These are phyloP conservation scores for Austroboletus olivaceoglutinosus DNA, from an alignment of 1,284 basidiomycete genomes.

Conservation along the genomic window DNA sequence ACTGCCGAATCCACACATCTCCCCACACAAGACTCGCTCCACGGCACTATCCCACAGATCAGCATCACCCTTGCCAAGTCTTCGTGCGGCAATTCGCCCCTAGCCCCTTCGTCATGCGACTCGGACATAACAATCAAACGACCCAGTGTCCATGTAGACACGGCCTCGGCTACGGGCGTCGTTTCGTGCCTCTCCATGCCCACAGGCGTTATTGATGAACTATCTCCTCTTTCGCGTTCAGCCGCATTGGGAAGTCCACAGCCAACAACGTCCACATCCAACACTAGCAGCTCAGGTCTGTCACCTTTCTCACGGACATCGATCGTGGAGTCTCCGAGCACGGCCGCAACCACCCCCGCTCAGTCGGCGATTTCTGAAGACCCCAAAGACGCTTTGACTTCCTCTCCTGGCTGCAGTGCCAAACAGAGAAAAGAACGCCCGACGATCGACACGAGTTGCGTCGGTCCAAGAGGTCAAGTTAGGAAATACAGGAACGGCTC, in stretches of 20 bases:
- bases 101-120: slow-evolving; percentile 27
- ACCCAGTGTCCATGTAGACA: slow-evolving; percentile 32
- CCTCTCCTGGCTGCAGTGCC: slow-evolving; percentile 14
- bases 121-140: slow-evolving; percentile 28
- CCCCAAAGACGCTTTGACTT: slow-evolving; percentile 12
- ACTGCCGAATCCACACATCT: slow-evolving; percentile 11
- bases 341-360: slow-evolving; percentile 27
- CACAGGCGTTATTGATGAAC: slow-evolving; percentile 21
- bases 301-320: slow-evolving; percentile 31
- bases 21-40: slow-evolving; percentile 14
- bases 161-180: slow-evolving; percentile 23
- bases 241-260: slow-evolving; percentile 22
- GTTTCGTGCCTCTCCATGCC: slow-evolving; percentile 12
- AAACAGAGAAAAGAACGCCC: slow-evolving; percentile 32
- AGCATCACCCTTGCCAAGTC: slow-evolving; percentile 30
- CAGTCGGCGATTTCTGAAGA: slow-evolving; percentile 24
- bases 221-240: slow-evolving; percentile 23
- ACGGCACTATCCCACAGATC: slow-evolving; percentile 28
- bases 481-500: slow-evolving; percentile 33
- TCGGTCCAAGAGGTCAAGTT: slow-evolving; percentile 31
- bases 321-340: slow-evolving; percentile 27
- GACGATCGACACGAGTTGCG: slow-evolving; percentile 33
- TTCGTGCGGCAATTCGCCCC: slow-evolving; percentile 30
- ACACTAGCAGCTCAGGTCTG: slow-evolving; percentile 23
- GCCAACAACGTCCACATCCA: slow-evolving; percentile 25